Percentiles rank a stretch among this genome's conserved stretches.
Conservation (phyloP, 2,329 filamentous ascomycete species). For the Calonectria ilicicola region DNA sequence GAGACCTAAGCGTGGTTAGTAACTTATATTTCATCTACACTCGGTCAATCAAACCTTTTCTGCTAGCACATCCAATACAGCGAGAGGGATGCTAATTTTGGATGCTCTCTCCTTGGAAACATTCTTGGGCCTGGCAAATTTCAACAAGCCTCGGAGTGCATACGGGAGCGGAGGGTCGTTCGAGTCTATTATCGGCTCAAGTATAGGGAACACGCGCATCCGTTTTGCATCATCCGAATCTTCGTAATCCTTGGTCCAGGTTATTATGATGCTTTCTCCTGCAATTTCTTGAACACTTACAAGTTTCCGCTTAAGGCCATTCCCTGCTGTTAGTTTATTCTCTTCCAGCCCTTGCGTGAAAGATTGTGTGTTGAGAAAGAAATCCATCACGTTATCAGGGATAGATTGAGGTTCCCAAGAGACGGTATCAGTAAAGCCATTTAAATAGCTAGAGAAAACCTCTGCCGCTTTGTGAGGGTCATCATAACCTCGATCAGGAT, state of each 20-base stretch:
- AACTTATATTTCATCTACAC: background rate
- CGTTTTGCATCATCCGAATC: constrained; percentile 49
- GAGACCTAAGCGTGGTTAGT: constrained; percentile 43
- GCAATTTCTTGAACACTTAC: constrained; percentile 49
- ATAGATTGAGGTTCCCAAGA: constrained; percentile 61
- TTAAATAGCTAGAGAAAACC: constrained; percentile 60
- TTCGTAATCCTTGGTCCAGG: constrained; percentile 34
- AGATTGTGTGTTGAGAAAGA: constrained; percentile 55
- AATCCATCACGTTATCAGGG: constrained; percentile 62
- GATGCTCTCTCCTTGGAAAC: constrained; percentile 31
- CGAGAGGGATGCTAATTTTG: constrained; percentile 45
- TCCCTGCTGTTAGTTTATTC: constrained; percentile 33
- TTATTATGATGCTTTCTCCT: background rate
- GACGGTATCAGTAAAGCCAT: constrained; percentile 50
- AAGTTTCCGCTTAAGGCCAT: constrained; percentile 60
- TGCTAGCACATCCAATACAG: constrained; percentile 53
- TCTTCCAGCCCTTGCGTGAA: constrained; percentile 44
- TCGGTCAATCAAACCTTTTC: constrained; percentile 47
- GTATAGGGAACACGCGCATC: constrained; percentile 40
- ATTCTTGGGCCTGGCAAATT: constrained; percentile 30
- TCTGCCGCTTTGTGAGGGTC: constrained; percentile 61
- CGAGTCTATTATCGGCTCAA: constrained; percentile 32
- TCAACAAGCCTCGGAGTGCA: constrained; percentile 46
- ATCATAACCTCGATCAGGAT: constrained; percentile 52
- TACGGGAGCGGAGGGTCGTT: constrained; percentile 48